phyloP scores from a whole-genome alignment of 495 filamentous ascomycete species.

The Aspergillus nanangensis region DNA sequence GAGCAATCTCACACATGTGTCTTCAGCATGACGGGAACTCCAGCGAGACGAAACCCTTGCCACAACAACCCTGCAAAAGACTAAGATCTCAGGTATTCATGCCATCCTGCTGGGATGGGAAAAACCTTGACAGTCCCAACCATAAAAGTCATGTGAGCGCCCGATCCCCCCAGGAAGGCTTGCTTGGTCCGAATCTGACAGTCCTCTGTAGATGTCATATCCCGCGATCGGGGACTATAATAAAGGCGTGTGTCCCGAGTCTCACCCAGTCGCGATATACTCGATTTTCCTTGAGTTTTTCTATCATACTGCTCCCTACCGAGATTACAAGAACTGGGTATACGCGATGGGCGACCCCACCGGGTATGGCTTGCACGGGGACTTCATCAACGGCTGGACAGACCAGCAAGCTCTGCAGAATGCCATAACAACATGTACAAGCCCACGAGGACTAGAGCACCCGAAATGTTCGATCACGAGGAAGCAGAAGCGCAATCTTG shows the following conservation, averaged over 20 bases:
- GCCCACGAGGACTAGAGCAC: slow-evolving; percentile 3
- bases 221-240: slow-evolving; percentile 23
- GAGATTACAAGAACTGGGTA: slow-evolving; percentile 23
- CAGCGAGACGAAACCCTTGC: slow-evolving; percentile 18
- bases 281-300: slow-evolving; percentile 69
- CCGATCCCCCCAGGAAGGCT: not conserved
- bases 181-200: not conserved
- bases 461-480: slow-evolving; percentile 16
- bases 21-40: slow-evolving; percentile 12
- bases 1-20: slow-evolving; percentile 23
- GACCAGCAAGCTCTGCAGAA: slow-evolving; percentile 13
- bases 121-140: slow-evolving; percentile 48
- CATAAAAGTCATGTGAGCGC: slow-evolving; percentile 42
- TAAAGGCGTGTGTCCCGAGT: slow-evolving; percentile 18
- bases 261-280: slow-evolving; percentile 55
- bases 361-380: slow-evolving; percentile 25
- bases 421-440: slow-evolving; percentile 16
- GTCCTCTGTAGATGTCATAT: slow-evolving; percentile 18
- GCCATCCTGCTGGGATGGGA: slow-evolving; percentile 55
- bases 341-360: slow-evolving; percentile 23
- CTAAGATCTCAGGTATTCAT: slow-evolving; percentile 51
- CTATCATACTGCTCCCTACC: slow-evolving; percentile 55
- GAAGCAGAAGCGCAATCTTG: slow-evolving; percentile 5
- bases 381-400: slow-evolving; percentile 22
- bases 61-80: slow-evolving; percentile 8